These are phyloP conservation scores for Flueggea neowawraea DNA, from an alignment of 441 rosid species.

Conservation along the genomic window DNA sequence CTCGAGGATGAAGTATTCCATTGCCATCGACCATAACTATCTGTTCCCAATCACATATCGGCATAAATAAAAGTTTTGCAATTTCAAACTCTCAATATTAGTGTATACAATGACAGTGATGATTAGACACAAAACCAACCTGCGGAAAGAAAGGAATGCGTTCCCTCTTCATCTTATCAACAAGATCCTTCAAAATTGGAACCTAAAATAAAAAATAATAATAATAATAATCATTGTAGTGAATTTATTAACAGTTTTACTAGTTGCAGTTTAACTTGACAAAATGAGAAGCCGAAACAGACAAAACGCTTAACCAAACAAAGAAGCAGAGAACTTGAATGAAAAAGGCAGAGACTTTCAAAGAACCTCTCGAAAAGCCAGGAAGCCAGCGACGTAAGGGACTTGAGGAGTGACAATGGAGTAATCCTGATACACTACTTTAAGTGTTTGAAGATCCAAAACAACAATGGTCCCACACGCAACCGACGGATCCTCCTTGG, in stretches of 20 bases:
- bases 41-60: slow-evolving; percentile 27
- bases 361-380: slow-evolving; percentile 84
- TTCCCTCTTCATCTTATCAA: slow-evolving; percentile 59
- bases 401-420: slow-evolving; percentile 44
- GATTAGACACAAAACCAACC: slow-evolving; percentile 29
- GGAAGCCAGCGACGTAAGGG: slow-evolving; percentile 83
- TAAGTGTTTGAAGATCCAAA: slow-evolving; percentile 44
- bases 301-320: background rate
- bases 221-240: too few species aligned
- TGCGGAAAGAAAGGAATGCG: slow-evolving; percentile 62
- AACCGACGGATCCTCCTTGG: slow-evolving; percentile 59
- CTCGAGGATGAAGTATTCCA: slow-evolving; percentile 93
- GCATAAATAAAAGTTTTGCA: too few species aligned
- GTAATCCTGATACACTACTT: slow-evolving; percentile 48
- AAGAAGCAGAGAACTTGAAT: background rate
- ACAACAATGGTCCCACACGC: slow-evolving; percentile 81
- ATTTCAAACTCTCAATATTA: background rate
- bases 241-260: too few species aligned
- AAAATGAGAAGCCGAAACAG: background rate
- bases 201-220: slow-evolving; percentile 35
- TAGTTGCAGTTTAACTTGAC: background rate
- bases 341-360: background rate
- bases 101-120: background rate
- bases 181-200: slow-evolving; percentile 56
- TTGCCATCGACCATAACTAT: slow-evolving; percentile 87